Base-by-base conservation (phyloP, 208 protist genomes). In the Trypanosoma scelopori region DNA sequence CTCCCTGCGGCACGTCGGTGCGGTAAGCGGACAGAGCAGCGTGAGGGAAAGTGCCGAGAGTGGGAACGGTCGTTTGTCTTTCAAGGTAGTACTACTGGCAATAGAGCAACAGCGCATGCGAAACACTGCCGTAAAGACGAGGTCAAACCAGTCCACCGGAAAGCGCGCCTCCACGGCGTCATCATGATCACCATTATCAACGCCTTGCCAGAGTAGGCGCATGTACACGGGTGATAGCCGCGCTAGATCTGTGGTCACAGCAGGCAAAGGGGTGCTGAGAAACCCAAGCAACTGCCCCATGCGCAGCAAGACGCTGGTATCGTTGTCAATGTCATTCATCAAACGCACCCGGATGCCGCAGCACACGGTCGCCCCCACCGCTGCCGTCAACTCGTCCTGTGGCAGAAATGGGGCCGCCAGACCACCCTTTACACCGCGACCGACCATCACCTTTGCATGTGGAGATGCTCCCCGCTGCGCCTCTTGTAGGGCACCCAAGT, bases 1-100 rank as follows among this genome's bases (percentile, higher is more conserved):
- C 25, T 75, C 55, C 23, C 81, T 65, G 15, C 77, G 70, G 30
- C 62, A 50, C 5, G 66, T 51, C 22, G 78, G 71, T 3, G 81
- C 79, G 35, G 76, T 73, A n/a, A 91, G 76, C 2, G 81, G 84
- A 11, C 77, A 69, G 12, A 87, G 64, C 43, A 91, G 22, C 25
- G 37, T 53, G 15, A 76, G 48, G 37, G 47, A 60, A 23, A 76
- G 63, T 48, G 28, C 65, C 56, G 55, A 75, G 27, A 22, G 76
- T 62, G 16, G 83, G 55, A 60, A 53, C 4, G n/a, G 46, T 20
- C 32, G 22, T 49, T 18, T 59, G 55, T 45, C 37, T 39, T 45
- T 50, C 69, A 55, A 18, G 39, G 20, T 32, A 25, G 16, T 16
- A 59, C 16, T n/a, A 20, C 11, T 25, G 23, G n/a, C n/a, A 37